Evolutionary conservation across 352 stramenopile species (phyloP), one percentile per base, ranked within the genome.

Genomic region (Phytophthora pseudosyringae): DNA sequence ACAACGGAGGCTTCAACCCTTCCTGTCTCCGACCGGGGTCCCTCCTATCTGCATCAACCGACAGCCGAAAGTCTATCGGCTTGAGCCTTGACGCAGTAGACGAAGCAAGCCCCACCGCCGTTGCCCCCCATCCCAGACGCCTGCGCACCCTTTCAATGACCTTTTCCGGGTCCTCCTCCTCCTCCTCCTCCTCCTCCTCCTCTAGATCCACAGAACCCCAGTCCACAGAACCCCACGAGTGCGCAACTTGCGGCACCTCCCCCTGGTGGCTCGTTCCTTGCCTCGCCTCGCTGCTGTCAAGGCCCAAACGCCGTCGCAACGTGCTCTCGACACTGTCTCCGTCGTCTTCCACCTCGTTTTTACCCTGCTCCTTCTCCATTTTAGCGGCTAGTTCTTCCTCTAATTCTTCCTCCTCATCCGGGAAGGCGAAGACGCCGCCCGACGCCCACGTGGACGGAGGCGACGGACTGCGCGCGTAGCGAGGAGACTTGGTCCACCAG

Each of bases 71-170:
- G 3, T 64, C 44, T 3, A 62, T 32, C 4, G 50, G 55, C 18
- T 58, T 69, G 5, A 46, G 32, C 25, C 28, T 40, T 7, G 62
- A 16, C 10, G 26, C 15, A 54, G 28, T 50, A 6, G 12, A 50
- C 4, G 5, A 38, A 21, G n/a, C 21, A 1, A 9, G 39, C 28
- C 32, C 33, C 25, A 56, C 40, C 29, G 36, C 53, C 12, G 41
- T 36, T 5, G 28, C 10, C 8, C 43, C 51, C 75, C 72, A 82
- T 1, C 78, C 78, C 11, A 91, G 76, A 5, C 82, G 76, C 16
- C 69, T 79, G 7, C 80, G 80, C 18, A 91, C 81, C 4, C 82
- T 78, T 44, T 84, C 74, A 53, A 89, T 89, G 16, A 89, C 82
- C 28, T 74, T 41, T 43, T 91, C 82, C 0, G 82, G 65, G 50